Base-by-base conservation (phyloP, 139 green algal genomes). In the Parachlorella kessleri region DNA sequence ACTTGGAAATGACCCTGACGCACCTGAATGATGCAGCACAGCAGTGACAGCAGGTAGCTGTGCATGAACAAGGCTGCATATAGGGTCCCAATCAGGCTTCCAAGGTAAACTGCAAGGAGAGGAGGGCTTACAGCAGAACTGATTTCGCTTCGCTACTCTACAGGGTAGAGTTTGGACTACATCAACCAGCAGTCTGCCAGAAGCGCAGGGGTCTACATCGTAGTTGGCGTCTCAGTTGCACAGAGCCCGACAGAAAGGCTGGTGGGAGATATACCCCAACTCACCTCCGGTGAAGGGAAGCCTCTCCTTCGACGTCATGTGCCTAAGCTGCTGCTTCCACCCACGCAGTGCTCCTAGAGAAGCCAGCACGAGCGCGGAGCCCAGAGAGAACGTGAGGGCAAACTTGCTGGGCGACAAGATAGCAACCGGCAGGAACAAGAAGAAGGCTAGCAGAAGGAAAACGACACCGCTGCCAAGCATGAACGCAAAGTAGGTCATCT, bases 341-440 rank as follows among this genome's bases (percentile, higher is more conserved):
- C 96, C 96, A 14, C 86, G 84, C 28, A 98, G 86, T 38, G 88
- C 86, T n/a, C 92, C 85, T 74, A 98, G 93, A 2, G 86, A 91
- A 6, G 78, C 83, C 81, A 99, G 91, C 42, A 96, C 82, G 33
- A 93, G 77, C 0, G 91, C 75, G 38, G 92, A 98, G 2, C 95
- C 95, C 0, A 98, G 73, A 23, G 86, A 94, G 85, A 98, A 98
- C 73, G 82, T 94, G 18, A 98, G 77, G 3, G 96, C 96, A 87
- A 99, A 99, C 83, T 97, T 99, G 37, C 94, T 91, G n/a, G 96
- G 96, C 0, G 90, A 80, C 18, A 98, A 59, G 64, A 97, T 93
- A 67, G 98, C 90, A 30, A 98, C 82, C 1, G 96, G 96, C 1
- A 99, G 87, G 79, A 96, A 96, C 9, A 99, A 70, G 66, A 90